These are phyloP conservation scores for Colletotrichum camelliae DNA, from an alignment of 2,329 filamentous ascomycete species.

Conservation along the genomic window DNA sequence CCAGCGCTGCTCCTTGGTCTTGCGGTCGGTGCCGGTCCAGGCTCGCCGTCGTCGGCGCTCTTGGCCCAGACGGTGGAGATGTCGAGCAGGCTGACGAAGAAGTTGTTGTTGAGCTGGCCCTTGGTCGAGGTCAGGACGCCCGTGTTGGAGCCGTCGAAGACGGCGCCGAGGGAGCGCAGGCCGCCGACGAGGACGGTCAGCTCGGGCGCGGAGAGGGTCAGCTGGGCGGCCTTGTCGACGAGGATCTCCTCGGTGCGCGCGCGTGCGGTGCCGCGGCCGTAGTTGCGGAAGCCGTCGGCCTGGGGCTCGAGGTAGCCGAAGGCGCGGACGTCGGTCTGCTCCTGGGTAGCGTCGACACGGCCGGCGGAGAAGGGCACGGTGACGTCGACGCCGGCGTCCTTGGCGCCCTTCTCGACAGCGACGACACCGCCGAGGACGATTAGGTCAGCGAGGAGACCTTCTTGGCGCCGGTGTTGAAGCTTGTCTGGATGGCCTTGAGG, in stretches of 20 bases:
- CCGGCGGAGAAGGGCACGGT: conserved; percentile 76
- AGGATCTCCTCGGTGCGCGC: conserved; percentile 73
- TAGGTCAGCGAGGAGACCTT: conserved; percentile 80
- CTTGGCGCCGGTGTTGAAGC: conserved; percentile 70
- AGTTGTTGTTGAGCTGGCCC: conserved; percentile 78
- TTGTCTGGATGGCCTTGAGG: conserved; percentile 69
- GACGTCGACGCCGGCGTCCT: conserved; percentile 49
- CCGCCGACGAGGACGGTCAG: conserved; percentile 75
- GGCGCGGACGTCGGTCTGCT: conserved; percentile 72
- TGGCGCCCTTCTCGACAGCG: conserved; percentile 74
- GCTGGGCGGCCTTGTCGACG: conserved; percentile 73
- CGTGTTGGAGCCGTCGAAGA: conserved; percentile 71
- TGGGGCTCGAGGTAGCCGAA: conserved; percentile 71
- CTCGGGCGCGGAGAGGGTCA: conserved; percentile 74
- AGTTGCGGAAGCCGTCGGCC: conserved; percentile 81
- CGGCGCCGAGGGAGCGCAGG: conserved; percentile 71
- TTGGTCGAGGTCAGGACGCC: conserved; percentile 74
- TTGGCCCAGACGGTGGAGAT: conserved; percentile 65
- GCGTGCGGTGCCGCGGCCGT: conserved; percentile 65
- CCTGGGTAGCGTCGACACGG: conserved; percentile 73
- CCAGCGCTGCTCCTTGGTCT: conserved; percentile 71
- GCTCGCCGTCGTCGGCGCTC: conserved; percentile 51
- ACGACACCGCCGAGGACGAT: conserved; percentile 78
- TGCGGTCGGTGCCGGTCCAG: conserved; percentile 70
- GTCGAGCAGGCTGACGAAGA: conserved; percentile 81